Percentiles rank a stretch among this genome's conserved stretches.
Conservation (phyloP, 1,284 basidiomycete genomes). For the Kalmanozyma brasiliensis region DNA sequence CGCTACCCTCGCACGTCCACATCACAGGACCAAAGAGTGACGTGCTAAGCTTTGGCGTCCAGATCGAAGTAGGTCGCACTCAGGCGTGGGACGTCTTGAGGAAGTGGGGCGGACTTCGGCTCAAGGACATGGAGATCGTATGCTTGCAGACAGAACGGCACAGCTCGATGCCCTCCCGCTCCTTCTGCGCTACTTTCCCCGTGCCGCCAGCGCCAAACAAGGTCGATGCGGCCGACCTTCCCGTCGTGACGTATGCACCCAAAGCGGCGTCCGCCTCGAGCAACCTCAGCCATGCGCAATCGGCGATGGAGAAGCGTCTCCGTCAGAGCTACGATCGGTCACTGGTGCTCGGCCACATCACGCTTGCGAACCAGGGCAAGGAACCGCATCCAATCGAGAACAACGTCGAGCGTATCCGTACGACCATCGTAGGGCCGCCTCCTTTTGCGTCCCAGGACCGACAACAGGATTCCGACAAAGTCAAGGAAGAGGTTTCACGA, state of each 20-base stretch:
- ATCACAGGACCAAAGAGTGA: slow-evolving; percentile 54
- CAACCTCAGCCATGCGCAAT: not conserved
- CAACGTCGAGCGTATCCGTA: slow-evolving; percentile 62
- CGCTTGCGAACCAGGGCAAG: slow-evolving; percentile 51
- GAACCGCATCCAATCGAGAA: slow-evolving; percentile 54
- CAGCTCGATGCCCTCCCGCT: slow-evolving; percentile 62
- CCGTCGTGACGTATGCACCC: slow-evolving; percentile 28
- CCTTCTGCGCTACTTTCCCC: slow-evolving; percentile 62
- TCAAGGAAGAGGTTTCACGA: not conserved
- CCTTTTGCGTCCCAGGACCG: slow-evolving; percentile 17
- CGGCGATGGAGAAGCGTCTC: slow-evolving; percentile 26
- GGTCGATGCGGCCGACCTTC: slow-evolving; percentile 51
- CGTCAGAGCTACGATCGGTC: slow-evolving; percentile 58
- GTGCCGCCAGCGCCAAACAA: slow-evolving; percentile 47
- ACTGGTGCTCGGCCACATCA: slow-evolving; percentile 52
- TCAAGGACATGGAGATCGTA: slow-evolving; percentile 66
- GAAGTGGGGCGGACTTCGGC: slow-evolving; percentile 58
- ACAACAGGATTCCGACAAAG: not conserved
- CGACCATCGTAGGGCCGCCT: slow-evolving; percentile 62
- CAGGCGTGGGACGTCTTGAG: slow-evolving; percentile 54
- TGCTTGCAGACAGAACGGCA: slow-evolving; percentile 66
- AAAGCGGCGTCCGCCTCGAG: slow-evolving; percentile 1
- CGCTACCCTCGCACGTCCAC: slow-evolving; percentile 63
- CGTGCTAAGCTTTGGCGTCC: slow-evolving; percentile 65
- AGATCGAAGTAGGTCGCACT: slow-evolving; percentile 62